Base-by-base conservation (phyloP, 2,329 filamentous ascomycete species). In the Venturia asperata region DNA sequence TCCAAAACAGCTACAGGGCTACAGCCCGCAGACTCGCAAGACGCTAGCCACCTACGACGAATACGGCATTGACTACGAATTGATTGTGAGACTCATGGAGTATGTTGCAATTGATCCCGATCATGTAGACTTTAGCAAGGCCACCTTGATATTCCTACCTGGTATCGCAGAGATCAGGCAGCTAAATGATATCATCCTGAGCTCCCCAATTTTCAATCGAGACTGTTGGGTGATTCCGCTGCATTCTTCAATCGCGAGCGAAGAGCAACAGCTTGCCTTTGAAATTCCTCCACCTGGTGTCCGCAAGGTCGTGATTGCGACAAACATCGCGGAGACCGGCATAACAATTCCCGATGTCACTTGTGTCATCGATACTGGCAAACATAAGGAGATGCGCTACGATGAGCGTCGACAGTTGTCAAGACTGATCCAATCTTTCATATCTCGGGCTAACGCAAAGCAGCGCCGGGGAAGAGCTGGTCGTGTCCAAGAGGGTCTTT, bases 331-430 rank as follows among this genome's bases (percentile, higher is more conserved):
- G 5, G 94, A 99, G 75, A 99, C 94, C 0, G 94, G 94, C 79
- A 96, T 99, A 72, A 99, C 94, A 0, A 99, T 99, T 69, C 94
- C 94, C 0, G 94, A 99, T 73, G 91, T 99, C 39, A 97, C 94
- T 0, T 96, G 92, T 70, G 94, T 99, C 58, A 89, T 99, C 66
- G 94, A 99, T 75, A 92, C 92, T 0, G 94, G 94, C 65, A 97
- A 96, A 76, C 93, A 97, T 76, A 92, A 95, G 69, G 93, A 96
- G 76, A 97, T 97, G 93, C 81, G 93, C 37, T 97, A 96, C 71
- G 93, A 99, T 72, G 94, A 99, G 77, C 86, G 90, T 65, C 84
- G 92, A 65, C 94, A 99, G 72, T 81, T 99, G 42, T 97, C 93
- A 1, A 85, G 91, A 27, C 83, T 99, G 24, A 88, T 96, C 42